Percentiles rank a stretch among this genome's conserved stretches.
Evolutionary conservation across 2,329 filamentous ascomycete genomes (phyloP).

Genomic region (Diplodia corticola): DNA sequence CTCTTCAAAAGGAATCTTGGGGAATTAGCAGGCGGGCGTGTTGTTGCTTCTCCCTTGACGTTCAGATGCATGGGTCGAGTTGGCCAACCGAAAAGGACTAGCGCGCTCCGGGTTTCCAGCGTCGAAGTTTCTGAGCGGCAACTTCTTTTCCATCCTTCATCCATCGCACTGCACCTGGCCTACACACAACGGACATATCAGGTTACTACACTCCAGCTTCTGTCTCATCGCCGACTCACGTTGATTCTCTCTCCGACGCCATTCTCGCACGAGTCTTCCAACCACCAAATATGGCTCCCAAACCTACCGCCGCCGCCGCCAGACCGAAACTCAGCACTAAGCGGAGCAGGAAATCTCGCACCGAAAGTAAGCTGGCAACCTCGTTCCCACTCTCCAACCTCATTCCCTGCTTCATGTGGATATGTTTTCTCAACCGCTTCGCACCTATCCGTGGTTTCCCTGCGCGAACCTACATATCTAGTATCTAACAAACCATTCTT

Average conservation of each 20-base stretch:
- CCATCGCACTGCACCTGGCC: background rate
- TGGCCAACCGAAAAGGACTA: background rate
- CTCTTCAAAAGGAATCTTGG: no score
- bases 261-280: background rate
- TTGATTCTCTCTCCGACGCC: no score
- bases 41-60: no score
- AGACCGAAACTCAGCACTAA: slow-evolving; percentile 2
- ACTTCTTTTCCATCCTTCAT: background rate
- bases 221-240: background rate
- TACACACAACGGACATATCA: background rate
- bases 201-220: background rate
- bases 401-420: background rate
- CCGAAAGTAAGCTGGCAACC: background rate
- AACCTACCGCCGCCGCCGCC: background rate
- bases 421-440: background rate
- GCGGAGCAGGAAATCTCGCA: slow-evolving; percentile 14
- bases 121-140: slow-evolving; percentile 18
- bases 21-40: no score
- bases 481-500: background rate
- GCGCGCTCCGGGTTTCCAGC: background rate
- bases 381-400: background rate
- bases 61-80: background rate
- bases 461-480: background rate
- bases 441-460: background rate
- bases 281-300: background rate